phyloP scores from a whole-genome alignment of 179 eudicot species.

The Dionaea muscipula region DNA sequence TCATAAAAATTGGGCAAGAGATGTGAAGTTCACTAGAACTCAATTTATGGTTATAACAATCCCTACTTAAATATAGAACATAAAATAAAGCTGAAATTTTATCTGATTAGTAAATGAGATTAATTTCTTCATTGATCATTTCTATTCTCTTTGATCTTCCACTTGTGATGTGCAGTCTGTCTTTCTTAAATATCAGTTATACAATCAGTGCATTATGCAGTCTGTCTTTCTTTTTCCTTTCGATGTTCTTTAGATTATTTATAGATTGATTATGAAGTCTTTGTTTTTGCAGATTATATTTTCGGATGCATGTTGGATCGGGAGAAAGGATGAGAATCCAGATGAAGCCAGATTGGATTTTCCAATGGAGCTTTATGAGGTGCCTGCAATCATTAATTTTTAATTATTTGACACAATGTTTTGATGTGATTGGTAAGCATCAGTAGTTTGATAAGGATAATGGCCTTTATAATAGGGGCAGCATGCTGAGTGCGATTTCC shows the following conservation, averaged over 20 bases:
- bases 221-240: too few species aligned
- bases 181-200: too few species aligned
- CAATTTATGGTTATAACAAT: too few species aligned
- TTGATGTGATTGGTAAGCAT: slow-evolving; percentile 2
- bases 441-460: background rate
- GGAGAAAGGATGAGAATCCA: slow-evolving; percentile 82
- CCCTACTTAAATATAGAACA: too few species aligned
- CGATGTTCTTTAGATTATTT: slow-evolving; percentile 7
- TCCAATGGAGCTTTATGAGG: slow-evolving; percentile 67
- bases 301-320: slow-evolving; percentile 95
- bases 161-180: too few species aligned
- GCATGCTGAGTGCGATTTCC: slow-evolving; percentile 45
- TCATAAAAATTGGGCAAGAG: too few species aligned
- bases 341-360: slow-evolving; percentile 58
- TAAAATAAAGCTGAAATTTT: too few species aligned
- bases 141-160: too few species aligned
- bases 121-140: too few species aligned
- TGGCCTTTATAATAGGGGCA: slow-evolving; percentile 26
- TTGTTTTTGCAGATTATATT: slow-evolving; percentile 57
- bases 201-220: too few species aligned
- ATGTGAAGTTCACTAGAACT: too few species aligned
- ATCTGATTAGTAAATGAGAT: too few species aligned
- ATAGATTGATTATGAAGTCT: background rate
- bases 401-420: background rate
- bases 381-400: slow-evolving; percentile 11